These are phyloP conservation scores for Symbiodinium pilosum DNA, from an alignment of 73 alveolate species.

Conservation along the genomic window DNA sequence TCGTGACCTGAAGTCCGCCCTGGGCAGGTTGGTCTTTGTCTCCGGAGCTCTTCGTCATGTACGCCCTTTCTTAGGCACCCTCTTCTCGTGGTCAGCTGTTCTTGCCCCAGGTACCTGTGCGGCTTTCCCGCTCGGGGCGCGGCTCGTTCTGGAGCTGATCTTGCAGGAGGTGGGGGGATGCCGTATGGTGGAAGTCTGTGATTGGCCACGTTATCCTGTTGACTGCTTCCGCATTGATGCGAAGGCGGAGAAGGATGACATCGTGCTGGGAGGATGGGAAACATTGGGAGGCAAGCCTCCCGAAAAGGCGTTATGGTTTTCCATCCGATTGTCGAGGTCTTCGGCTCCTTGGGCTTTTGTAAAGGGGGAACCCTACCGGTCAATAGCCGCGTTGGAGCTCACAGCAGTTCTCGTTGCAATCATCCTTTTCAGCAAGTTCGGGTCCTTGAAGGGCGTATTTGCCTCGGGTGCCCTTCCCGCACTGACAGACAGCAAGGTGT, in stretches of 20 bases:
- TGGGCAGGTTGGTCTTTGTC: conserved; percentile 35
- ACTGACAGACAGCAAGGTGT: conserved; percentile 16
- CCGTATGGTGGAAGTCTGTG: not conserved
- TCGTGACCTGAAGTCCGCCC: conserved; percentile 15
- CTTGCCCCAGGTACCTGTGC: not conserved
- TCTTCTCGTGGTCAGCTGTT: conserved; percentile 43
- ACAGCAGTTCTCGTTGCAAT: not conserved
- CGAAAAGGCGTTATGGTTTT: not conserved
- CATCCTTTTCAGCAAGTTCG: not conserved
- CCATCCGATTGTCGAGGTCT: not conserved
- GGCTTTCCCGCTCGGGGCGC: not conserved
- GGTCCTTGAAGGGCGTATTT: not conserved
- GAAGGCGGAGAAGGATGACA: conserved; percentile 45
- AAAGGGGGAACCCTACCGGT: conserved; percentile 40
- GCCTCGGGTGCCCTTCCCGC: not conserved
- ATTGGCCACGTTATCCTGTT: not conserved
- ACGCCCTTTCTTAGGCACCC: conserved; percentile 25
- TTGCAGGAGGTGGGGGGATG: not conserved
- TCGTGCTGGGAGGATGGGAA: conserved; percentile 57
- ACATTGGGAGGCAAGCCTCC: not conserved
- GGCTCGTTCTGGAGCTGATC: not conserved
- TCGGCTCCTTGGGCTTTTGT: conserved; percentile 20
- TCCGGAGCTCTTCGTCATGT: conserved; percentile 23
- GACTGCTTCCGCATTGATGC: conserved; percentile 38
- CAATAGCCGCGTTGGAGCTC: conserved; percentile 25